phyloP scores from a whole-genome alignment of 345 rosid species.

The Eucalyptus shirleyi region DNA sequence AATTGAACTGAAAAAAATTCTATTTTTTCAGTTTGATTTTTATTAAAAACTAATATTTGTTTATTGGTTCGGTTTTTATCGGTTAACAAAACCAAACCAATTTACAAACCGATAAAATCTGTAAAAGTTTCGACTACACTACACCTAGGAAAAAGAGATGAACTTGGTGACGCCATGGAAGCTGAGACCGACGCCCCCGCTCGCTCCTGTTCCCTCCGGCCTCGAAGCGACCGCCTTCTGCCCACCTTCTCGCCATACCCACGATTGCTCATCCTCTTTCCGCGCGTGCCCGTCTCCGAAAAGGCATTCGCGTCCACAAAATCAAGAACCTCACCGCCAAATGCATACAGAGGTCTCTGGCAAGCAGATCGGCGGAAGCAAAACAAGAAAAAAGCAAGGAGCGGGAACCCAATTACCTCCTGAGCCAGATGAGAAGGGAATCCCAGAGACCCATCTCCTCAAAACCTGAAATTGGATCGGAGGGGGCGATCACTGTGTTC shows the following conservation, averaged over 20 bases:
- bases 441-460: slow-evolving; percentile 9
- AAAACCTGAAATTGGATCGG: neutral
- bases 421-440: slow-evolving; percentile 8
- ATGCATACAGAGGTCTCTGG: neutral
- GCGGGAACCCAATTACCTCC: neutral
- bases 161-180: neutral
- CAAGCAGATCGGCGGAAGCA: neutral
- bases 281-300: neutral
- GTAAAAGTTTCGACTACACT: neutral
- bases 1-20: fast-evolving
- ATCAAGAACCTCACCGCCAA: neutral
- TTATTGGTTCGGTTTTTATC: too few relatives aligned
- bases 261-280: neutral
- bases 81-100: too few relatives aligned
- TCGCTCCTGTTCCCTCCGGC: neutral
- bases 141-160: neutral
- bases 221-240: neutral
- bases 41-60: too few relatives aligned
- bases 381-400: neutral
- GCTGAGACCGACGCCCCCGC: neutral
- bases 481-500: neutral
- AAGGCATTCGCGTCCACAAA: neutral
- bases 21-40: too few relatives aligned
- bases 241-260: neutral
- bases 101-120: too few relatives aligned